Evolutionary conservation across 768 basidiomycete genomes (phyloP).

Genomic region (Pisolithus microcarpus): DNA sequence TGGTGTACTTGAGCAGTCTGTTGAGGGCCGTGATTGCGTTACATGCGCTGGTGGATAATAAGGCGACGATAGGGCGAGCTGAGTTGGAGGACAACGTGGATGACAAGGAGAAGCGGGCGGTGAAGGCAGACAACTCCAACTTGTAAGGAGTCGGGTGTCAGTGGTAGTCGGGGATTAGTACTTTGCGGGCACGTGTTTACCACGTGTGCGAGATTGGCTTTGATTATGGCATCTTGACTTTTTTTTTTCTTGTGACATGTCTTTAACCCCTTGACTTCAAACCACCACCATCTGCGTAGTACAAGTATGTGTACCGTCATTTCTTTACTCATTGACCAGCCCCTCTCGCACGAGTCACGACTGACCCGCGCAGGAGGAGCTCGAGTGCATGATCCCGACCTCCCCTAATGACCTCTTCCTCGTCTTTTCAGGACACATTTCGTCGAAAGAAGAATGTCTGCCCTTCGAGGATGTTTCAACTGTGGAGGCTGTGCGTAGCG

Average conservation of each 20-base stretch:
- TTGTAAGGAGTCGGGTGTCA: neutral
- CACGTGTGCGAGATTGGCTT: constrained; percentile 11
- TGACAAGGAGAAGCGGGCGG: constrained; percentile 41
- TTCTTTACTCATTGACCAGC: neutral
- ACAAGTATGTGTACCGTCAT: constrained; percentile 13
- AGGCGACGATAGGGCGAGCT: constrained; percentile 71
- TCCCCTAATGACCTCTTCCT: constrained; percentile 9
- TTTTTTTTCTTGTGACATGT: constrained; percentile 8
- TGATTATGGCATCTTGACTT: constrained; percentile 8
- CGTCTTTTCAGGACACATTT: constrained; percentile 10
- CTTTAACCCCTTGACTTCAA: neutral
- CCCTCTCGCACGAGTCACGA: neutral
- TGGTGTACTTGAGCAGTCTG: constrained; percentile 89
- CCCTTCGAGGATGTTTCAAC: constrained; percentile 75
- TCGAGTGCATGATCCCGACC: constrained; percentile 1
- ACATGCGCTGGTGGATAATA: constrained; percentile 86
- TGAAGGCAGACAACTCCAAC: constrained; percentile 25
- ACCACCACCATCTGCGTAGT: constrained; percentile 6
- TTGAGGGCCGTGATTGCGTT: constrained; percentile 87
- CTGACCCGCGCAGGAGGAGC: neutral
- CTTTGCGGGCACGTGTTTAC: constrained; percentile 7
- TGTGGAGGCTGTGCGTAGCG: constrained; percentile 83
- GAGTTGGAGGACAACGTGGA: constrained; percentile 65
- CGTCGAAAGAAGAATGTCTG: constrained; percentile 39
- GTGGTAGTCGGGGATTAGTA: no score